Evolutionary conservation across 768 basidiomycete species (phyloP), one percentile per base, ranked within the genome.

Genomic region (Tephrocybe sp.): DNA sequence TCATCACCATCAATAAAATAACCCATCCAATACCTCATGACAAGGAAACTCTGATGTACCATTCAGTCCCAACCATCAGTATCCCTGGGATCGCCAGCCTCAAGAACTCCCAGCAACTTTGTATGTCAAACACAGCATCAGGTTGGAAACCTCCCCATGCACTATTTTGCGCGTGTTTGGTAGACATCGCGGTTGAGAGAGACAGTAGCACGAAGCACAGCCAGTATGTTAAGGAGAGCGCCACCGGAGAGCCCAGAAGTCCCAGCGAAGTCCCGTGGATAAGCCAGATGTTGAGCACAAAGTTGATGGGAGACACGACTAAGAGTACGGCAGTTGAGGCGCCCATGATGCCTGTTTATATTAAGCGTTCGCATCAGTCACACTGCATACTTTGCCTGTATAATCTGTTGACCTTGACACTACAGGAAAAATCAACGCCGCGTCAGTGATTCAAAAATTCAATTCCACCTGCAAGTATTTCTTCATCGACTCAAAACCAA

Each of bases 21-120:
- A 37, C n/a, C n/a, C n/a, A n/a, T n/a, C n/a, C 30, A 41, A 1
- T 17, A 14, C 28, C 25, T 24, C 21, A 48, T 33, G 28, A 33
- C 33, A 30, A 5, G 28, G 28, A 30, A 30, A 5, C 15, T 28
- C 5, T 11, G 21, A 53, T 75, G 48, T 60, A 88, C 88, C 88
- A 91, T 71, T 91, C 89, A 3, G 87, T 88, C 18, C 85, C 86
- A 24, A 89, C 79, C 87, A 89, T 89, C 23, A 88, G 59, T 38
- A 90, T 86, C 0, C 88, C 89, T 0, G 88, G 87, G n/a, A 90
- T 58, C 0, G 86, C 88, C 37, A 90, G 75, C 46, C 74, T 76
- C 23, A 87, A 73, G 65, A 90, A 90, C 18, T 61, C 61, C 32
- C 71, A 54, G 55, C 86, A 88, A 56, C 81, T 77, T 17, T 65